These are phyloP conservation scores for Chaetoceros tenuissimus DNA, from an alignment of 108 stramenopile genomes.

Conservation along the genomic window DNA sequence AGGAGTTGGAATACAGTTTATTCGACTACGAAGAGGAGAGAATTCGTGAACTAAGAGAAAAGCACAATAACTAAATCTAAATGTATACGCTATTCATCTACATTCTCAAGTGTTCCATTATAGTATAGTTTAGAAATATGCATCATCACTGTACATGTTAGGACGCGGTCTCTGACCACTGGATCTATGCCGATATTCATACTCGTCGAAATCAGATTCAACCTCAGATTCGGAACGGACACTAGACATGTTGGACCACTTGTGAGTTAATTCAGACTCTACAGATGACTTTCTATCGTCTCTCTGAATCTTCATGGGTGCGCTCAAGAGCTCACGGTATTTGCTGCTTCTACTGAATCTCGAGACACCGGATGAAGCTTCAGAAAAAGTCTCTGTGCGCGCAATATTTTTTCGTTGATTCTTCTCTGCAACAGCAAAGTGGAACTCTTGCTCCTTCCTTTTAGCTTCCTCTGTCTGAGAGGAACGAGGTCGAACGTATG, in stretches of 20 bases:
- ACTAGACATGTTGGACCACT: neutral
- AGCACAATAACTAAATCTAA: neutral
- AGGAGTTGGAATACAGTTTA: slow-evolving; percentile 47
- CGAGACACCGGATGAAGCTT: neutral
- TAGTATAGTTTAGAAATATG: too few species aligned
- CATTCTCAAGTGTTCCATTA: too few species aligned
- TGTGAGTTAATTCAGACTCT: neutral
- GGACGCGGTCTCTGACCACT: too few species aligned
- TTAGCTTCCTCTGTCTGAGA: neutral
- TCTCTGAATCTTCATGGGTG: neutral
- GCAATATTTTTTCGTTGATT: neutral
- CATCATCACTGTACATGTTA: too few species aligned
- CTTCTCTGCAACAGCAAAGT: neutral
- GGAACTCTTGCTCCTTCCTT: neutral
- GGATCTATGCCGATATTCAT: too few species aligned
- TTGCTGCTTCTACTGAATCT: neutral
- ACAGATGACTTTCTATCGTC: neutral
- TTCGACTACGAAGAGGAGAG: slow-evolving; percentile 55
- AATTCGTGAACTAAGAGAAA: slow-evolving; percentile 25
- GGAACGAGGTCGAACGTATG: neutral
- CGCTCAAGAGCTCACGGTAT: neutral
- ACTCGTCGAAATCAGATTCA: neutral
- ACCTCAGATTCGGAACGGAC: neutral
- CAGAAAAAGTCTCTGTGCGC: neutral
- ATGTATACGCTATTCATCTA: too few species aligned